A percentile compares a stretch with the other conserved stretches of the same genome.
phyloP scores from a whole-genome alignment of 805 yeast genomes.

The Candida argentea region DNA sequence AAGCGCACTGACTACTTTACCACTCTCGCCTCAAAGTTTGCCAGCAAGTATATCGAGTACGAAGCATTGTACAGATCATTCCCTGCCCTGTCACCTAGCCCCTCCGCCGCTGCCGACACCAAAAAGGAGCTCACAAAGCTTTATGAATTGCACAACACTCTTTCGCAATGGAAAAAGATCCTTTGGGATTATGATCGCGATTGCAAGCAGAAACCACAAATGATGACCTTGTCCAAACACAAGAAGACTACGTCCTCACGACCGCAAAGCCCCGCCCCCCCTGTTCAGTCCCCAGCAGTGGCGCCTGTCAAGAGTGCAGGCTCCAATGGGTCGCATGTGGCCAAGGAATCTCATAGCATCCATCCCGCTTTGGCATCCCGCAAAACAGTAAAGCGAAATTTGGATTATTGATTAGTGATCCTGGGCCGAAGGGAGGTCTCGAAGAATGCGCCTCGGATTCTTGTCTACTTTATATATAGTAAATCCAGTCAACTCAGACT shows the following conservation, averaged over 20 bases:
- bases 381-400: constrained; percentile 1
- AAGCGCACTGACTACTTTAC: constrained; percentile 25
- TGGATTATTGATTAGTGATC: too few relatives aligned
- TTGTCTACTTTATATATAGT: too few relatives aligned
- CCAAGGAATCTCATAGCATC: constrained; percentile 1
- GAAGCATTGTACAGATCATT: constrained; percentile 28
- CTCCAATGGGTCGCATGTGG: neutral
- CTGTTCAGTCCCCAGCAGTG: constrained; percentile 1
- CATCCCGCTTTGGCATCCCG: constrained; percentile 2
- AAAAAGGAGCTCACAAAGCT: constrained; percentile 26
- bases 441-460: too few relatives aligned
- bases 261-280: neutral
- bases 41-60: constrained; percentile 38
- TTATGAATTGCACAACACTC: constrained; percentile 39
- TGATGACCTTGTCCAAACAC: constrained; percentile 30
- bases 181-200: constrained; percentile 39
- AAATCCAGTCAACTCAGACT: too few relatives aligned
- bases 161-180: constrained; percentile 46
- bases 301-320: constrained; percentile 1
- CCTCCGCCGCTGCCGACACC: constrained; percentile 9
- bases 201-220: constrained; percentile 18
- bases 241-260: constrained; percentile 12
- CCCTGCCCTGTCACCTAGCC: constrained; percentile 7
- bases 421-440: too few relatives aligned
- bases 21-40: constrained; percentile 39